A percentile compares a stretch with the other conserved stretches of the same genome.
Evolutionary conservation across 208 protist species (phyloP).

Genomic region (Leishmania aethiopica): DNA sequence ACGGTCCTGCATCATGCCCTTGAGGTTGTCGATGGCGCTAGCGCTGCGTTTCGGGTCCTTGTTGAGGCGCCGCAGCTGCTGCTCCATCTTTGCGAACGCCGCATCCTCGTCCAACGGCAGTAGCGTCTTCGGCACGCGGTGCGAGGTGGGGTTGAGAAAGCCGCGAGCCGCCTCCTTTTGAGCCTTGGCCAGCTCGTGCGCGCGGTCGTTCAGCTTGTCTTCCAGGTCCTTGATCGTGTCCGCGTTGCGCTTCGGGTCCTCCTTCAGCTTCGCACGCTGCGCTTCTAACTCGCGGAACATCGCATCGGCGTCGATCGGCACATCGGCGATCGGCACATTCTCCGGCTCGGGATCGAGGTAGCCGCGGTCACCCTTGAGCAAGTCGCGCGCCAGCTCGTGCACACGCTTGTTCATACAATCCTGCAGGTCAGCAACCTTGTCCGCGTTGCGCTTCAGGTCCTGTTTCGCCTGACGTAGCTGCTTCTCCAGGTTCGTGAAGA

Average conservation of each 20-base stretch:
- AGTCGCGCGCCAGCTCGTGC: slow-evolving; percentile 60
- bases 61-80: slow-evolving; percentile 65
- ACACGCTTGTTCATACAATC: slow-evolving; percentile 63
- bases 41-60: slow-evolving; percentile 59
- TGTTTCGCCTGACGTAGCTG: slow-evolving; percentile 56
- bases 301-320: slow-evolving; percentile 58
- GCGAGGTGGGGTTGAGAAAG: slow-evolving; percentile 60
- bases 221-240: slow-evolving; percentile 56
- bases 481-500: slow-evolving; percentile 68
- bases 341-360: slow-evolving; percentile 81
- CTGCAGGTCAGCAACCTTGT: slow-evolving; percentile 55
- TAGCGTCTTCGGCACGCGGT: slow-evolving; percentile 57
- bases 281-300: slow-evolving; percentile 63
- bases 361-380: slow-evolving; percentile 62
- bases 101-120: slow-evolving; percentile 75
- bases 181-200: slow-evolving; percentile 63
- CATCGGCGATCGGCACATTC: slow-evolving; percentile 62
- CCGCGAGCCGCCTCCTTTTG: slow-evolving; percentile 57
- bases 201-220: slow-evolving; percentile 73
- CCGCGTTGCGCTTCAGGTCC: slow-evolving; percentile 51
- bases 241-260: slow-evolving; percentile 57
- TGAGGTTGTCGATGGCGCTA: slow-evolving; percentile 58
- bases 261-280: slow-evolving; percentile 69
- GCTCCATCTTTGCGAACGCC: slow-evolving; percentile 66
- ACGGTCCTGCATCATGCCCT: slow-evolving; percentile 78